These are phyloP conservation scores for Gastrolobium villosum DNA, from an alignment of 306 rosid species.

Conservation along the genomic window DNA sequence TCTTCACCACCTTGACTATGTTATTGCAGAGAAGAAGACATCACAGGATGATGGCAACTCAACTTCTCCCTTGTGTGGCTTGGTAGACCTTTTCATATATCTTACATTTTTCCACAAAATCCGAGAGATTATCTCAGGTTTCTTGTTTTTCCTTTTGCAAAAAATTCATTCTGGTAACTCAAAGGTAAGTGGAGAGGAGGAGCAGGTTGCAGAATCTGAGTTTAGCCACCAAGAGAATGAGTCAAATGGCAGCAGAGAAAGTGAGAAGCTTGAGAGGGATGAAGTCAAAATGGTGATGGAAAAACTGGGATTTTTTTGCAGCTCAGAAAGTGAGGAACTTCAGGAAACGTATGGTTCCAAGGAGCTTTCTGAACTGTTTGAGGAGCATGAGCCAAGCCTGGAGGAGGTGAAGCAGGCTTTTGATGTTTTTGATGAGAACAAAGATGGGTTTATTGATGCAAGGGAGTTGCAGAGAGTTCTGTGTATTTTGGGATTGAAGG, in stretches of 20 bases:
- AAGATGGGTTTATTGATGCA: constrained; percentile 84
- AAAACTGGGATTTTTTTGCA: constrained; percentile 63
- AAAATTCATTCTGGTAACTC: constrained; percentile 41
- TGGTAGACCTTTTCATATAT: constrained; percentile 18
- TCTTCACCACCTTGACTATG: constrained; percentile 26
- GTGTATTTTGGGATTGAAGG: constrained; percentile 63
- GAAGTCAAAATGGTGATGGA: constrained; percentile 70
- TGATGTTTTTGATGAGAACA: constrained; percentile 83
- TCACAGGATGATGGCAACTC: constrained; percentile 23
- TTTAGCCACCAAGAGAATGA: constrained; percentile 24
- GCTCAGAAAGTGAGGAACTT: constrained; percentile 62
- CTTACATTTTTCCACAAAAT: not conserved
- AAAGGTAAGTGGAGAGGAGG: constrained; percentile 37
- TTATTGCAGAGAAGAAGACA: constrained; percentile 48
- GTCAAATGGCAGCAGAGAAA: constrained; percentile 44
- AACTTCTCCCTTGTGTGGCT: constrained; percentile 35
- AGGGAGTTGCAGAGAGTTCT: constrained; percentile 77
- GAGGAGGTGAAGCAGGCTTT: constrained; percentile 90
- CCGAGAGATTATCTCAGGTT: constrained; percentile 18
- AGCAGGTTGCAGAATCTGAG: constrained; percentile 30
- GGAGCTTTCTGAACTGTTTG: constrained; percentile 69
- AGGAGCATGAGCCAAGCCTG: constrained; percentile 85
- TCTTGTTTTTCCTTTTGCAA: constrained; percentile 46
- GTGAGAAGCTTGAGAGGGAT: constrained; percentile 56
- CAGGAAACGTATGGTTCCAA: constrained; percentile 47